Conservation (phyloP, 1,284 basidiomycete species). For the Athelia sp. region DNA sequence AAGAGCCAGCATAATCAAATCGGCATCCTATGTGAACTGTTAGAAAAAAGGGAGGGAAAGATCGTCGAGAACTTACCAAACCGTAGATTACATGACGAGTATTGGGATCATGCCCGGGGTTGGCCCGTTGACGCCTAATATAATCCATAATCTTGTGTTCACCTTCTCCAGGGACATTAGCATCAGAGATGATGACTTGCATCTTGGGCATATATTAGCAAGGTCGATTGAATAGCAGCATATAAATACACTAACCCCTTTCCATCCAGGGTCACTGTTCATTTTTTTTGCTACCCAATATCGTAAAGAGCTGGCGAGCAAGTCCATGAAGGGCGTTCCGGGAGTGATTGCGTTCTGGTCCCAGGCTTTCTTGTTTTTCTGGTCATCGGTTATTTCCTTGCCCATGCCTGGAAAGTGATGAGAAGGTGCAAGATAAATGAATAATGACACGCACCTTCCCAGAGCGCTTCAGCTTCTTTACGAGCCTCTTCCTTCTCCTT, state of each 20-base stretch:
- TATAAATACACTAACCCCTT: constrained; percentile 52
- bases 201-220: constrained; percentile 46
- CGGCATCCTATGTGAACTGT: constrained; percentile 72
- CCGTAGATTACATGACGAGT: constrained; percentile 98
- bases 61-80: constrained; percentile 50
- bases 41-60: constrained; percentile 6
- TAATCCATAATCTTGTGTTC: constrained; percentile 99
- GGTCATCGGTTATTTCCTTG: constrained; percentile 81
- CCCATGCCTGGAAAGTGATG: constrained; percentile 68
- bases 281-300: constrained; percentile 98
- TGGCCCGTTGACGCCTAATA: constrained; percentile 86
- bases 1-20: constrained; percentile 97
- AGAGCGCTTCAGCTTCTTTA: constrained; percentile 76
- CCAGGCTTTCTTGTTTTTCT: constrained; percentile 86
- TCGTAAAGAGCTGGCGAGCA: constrained; percentile 83
- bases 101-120: constrained; percentile 90
- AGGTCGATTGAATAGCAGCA: background rate
- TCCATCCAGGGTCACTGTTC: constrained; percentile 95
- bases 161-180: constrained; percentile 96
- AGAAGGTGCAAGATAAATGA: background rate
- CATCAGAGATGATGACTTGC: constrained; percentile 96
- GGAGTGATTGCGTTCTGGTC: constrained; percentile 99
- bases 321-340: constrained; percentile 97
- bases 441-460: constrained; percentile 61
- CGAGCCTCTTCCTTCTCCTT: constrained; percentile 89